Evolutionary conservation across 306 rosid species (phyloP).

Genomic region (Castanea crenata): DNA sequence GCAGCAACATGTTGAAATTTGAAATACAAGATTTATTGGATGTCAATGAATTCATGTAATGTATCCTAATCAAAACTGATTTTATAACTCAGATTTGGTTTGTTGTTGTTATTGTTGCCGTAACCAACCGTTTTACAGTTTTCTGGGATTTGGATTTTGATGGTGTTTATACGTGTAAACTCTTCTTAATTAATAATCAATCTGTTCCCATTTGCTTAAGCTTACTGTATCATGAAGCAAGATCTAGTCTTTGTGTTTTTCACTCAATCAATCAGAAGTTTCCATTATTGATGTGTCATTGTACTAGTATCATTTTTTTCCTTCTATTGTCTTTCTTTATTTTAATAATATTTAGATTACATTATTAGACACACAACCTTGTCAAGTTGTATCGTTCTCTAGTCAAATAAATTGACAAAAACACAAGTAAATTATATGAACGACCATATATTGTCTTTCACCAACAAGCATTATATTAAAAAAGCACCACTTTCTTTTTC

Average conservation of each 20-base stretch:
- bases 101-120: no score
- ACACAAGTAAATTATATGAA: neutral
- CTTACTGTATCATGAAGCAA: slow-evolving; percentile 23
- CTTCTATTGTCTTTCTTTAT: neutral
- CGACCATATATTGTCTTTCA: neutral
- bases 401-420: slow-evolving; percentile 7
- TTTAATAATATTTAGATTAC: neutral
- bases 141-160: slow-evolving; percentile 23
- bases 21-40: slow-evolving; percentile 58
- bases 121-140: neutral
- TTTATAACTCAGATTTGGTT: no score
- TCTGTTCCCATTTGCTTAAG: slow-evolving; percentile 24
- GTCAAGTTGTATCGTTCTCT: neutral
- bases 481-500: neutral
- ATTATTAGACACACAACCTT: neutral
- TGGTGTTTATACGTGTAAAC: slow-evolving; percentile 39
- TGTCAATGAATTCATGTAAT: slow-evolving; percentile 55
- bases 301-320: neutral
- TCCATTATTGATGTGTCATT: slow-evolving; percentile 36
- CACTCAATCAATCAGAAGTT: slow-evolving; percentile 18
- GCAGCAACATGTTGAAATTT: slow-evolving; percentile 57
- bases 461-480: neutral
- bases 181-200: slow-evolving; percentile 25
- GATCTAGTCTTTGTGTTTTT: slow-evolving; percentile 3
- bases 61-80: no score